phyloP scores from a whole-genome alignment of 805 yeast species.

The Komagataella ulmi region DNA sequence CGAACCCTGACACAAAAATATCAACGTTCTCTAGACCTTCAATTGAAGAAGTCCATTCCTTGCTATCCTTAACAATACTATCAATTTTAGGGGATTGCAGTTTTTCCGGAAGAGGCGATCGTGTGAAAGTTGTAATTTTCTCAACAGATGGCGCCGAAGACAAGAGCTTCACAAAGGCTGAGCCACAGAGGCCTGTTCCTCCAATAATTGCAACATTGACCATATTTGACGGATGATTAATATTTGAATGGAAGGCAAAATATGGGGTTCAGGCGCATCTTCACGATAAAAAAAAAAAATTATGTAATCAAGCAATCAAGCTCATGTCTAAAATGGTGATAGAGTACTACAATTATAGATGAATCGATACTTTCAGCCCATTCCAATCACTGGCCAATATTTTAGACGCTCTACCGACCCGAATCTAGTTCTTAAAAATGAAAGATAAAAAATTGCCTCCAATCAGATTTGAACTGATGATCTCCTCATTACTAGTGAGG shows the following conservation, averaged over 20 bases:
- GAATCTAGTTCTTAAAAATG: no score
- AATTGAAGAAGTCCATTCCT: constrained; percentile 35
- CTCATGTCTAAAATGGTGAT: no score
- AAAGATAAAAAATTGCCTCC: background rate
- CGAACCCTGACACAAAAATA: constrained; percentile 51
- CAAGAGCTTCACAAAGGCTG: constrained; percentile 34
- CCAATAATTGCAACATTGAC: constrained; percentile 33
- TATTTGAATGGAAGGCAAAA: background rate
- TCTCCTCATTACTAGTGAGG: constrained; percentile 1
- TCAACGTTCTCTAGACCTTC: constrained; percentile 11
- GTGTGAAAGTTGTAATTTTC: constrained; percentile 33
- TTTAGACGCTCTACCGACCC: no score
- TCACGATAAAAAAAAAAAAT: background rate
- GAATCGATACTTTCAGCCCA: no score
- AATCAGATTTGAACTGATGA: constrained; percentile 1
- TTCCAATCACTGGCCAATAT: no score
- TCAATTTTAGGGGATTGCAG: constrained; percentile 17
- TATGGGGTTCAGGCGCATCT: background rate
- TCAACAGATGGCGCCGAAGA: constrained; percentile 20
- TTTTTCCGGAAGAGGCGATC: constrained; percentile 24
- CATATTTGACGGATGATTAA: background rate
- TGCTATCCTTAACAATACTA: constrained; percentile 30
- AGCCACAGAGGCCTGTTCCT: constrained; percentile 71
- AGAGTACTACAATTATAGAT: no score
- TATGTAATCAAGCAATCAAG: background rate